Base-by-base conservation (phyloP, 2,329 filamentous ascomycete species). In the Cladophialophora immunda region DNA sequence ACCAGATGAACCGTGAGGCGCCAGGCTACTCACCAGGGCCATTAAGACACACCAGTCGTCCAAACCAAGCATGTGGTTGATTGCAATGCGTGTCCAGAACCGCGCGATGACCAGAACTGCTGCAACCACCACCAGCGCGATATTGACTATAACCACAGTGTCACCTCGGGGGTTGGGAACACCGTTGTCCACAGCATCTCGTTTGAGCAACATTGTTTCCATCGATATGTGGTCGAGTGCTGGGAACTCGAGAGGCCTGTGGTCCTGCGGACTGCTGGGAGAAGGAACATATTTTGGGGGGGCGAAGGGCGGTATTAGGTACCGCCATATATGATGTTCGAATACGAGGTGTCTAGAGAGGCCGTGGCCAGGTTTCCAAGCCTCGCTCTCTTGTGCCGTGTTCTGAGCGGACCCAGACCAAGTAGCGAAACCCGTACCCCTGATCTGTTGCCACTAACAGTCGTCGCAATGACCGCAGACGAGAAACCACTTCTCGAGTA, bases 31-130 rank as follows among this genome's bases (percentile, higher is more conserved):
- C 4, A 61, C 58, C 47, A 61, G 47, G 11, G 58, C 58, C 29
- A 27, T 38, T 1, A 61, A 29, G 19, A 61, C 58, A 61, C 45
- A 61, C 58, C 58, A 61, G 32, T 61, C 58, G 27, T 61, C 58
- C 19, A 36, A 5, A 38, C 58, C 58, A 53, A 61, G 58, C 58
- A 61, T 61, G 15, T 54, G 25, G 29, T 61, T 61, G 58, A 61
- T 54, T 11, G 19, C 58, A 53, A 61, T 53, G 1, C 58, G 58
- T 3, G 58, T 61, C 58, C 58, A 61, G 32, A 61, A 61, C n/a
- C 58, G 50, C 54, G 58, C 58, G 9, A 54, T 45, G 19, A 61
- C 58, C 22, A 61, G 29, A 1, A 13, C n/a, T 41, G 19, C 29
- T 29, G 58, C 58, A 11, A 61, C 47, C 8, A 53, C 58, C n/a